Base-by-base conservation (phyloP, 2,329 filamentous ascomycete genomes). In the Bisporella sp. region DNA sequence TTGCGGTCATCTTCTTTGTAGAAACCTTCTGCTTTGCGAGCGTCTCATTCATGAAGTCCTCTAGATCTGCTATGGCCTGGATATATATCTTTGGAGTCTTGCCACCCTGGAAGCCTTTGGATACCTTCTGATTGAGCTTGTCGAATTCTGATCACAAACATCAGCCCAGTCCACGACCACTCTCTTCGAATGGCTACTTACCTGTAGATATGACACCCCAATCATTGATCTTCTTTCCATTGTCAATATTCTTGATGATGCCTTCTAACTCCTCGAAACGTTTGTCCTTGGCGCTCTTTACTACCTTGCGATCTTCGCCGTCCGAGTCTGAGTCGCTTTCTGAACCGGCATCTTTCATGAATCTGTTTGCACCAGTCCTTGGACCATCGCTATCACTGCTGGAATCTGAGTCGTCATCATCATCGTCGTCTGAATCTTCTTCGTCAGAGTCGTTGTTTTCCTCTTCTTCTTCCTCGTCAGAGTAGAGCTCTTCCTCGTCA, bases 211-310 rank as follows among this genome's bases (percentile, higher is more conserved):
- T 95, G 57, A 92, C 84, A 59, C 86, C 87, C 93, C 93, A 99
- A 73, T 99, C 93, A 66, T 88, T 90, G 66, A 97, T 99, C 78
- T 95, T 97, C 71, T 93, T 79, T 55, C 89, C 91, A 73, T 99
- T 99, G 68, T 97, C 91, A 65, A 99, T 97, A 66, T 87, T 74
- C 69, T 87, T 86, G 65, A 97, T 87, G 41, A 85, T 95, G 53
- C 82, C 80, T 70, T 99, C 92, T 54, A 99, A 78, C 71, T 97
- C 95, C 66, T 96, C 92, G 59, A 89, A 78, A 56, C 93, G 83
- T 81, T 99, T 99, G 76, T 97, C 90, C 74, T 97, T 97, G 65
- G 92, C 91, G 71, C 90, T 96, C 80, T 95, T 96, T 66, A 97
- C 87, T 63, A 93, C 82, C 64, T 85, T 89, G 58, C 85, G 82